Conservation (phyloP, 169 alveolate species). For the Eimeria praecox region DNA sequence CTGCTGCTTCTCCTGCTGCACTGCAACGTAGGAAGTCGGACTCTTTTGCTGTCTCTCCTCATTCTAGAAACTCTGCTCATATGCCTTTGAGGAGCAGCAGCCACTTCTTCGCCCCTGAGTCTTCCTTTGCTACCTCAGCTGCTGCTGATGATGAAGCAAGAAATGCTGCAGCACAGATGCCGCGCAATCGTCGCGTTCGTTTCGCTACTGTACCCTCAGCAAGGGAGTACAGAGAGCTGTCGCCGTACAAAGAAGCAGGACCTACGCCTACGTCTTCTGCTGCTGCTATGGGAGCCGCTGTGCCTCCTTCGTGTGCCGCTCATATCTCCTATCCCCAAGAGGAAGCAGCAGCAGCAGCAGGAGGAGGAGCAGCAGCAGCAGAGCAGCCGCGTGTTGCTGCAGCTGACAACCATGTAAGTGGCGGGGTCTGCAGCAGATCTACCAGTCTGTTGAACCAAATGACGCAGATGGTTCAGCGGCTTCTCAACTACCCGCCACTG, state of each 20-base stretch:
- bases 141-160: neutral
- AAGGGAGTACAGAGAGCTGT: conserved; percentile 6
- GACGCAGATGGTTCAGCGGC: conserved; percentile 17
- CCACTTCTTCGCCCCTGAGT: neutral
- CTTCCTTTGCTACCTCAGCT: neutral
- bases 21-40: conserved; percentile 23
- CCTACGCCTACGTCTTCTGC: neutral
- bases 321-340: neutral
- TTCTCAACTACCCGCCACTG: neutral
- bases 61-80: neutral
- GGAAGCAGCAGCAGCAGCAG: conserved; percentile 14
- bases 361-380: neutral
- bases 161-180: neutral
- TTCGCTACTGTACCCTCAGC: conserved; percentile 49
- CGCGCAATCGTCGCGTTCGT: conserved; percentile 55
- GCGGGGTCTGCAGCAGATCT: neutral
- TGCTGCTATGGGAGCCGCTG: neutral
- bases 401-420: neutral
- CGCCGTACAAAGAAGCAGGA: neutral
- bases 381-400: neutral
- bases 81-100: neutral
- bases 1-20: neutral
- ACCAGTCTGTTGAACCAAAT: neutral
- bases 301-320: neutral
- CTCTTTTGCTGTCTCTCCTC: neutral